Evolutionary conservation across 306 rosid species (phyloP).

Genomic region (Medicago lupulina): DNA sequence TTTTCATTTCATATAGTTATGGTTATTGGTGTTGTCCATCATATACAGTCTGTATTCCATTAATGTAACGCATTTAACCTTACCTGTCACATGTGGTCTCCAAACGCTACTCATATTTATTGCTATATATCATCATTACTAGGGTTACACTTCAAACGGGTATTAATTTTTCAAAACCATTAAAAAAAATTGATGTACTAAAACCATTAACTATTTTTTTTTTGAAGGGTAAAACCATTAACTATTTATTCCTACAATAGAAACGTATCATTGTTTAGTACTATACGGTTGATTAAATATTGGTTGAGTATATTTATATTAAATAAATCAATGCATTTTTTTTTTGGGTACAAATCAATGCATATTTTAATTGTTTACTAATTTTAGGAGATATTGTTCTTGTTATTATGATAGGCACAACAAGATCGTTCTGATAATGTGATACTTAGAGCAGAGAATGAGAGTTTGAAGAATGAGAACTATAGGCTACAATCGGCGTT

Average conservation of each 20-base stretch:
- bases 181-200: background rate
- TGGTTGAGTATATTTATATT: no score
- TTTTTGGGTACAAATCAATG: background rate
- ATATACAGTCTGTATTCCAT: constrained; percentile 71
- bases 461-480: constrained; percentile 74
- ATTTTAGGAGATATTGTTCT: constrained; percentile 1
- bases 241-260: background rate
- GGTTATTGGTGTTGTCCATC: constrained; percentile 42
- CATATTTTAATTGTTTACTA: background rate
- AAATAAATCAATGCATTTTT: background rate
- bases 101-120: constrained; percentile 56
- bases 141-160: constrained; percentile 37
- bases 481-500: constrained; percentile 74
- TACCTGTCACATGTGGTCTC: constrained; percentile 74
- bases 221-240: background rate
- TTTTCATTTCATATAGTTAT: background rate
- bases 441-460: constrained; percentile 87
- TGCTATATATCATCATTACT: constrained; percentile 52
- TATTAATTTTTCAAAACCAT: background rate
- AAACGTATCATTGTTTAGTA: background rate
- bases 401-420: constrained; percentile 66
- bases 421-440: constrained; percentile 87
- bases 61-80: constrained; percentile 71
- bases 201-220: background rate
- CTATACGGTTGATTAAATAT: background rate